These are phyloP conservation scores for Aspergillus asperescens DNA, from an alignment of 495 filamentous ascomycete genomes.

Conservation along the genomic window DNA sequence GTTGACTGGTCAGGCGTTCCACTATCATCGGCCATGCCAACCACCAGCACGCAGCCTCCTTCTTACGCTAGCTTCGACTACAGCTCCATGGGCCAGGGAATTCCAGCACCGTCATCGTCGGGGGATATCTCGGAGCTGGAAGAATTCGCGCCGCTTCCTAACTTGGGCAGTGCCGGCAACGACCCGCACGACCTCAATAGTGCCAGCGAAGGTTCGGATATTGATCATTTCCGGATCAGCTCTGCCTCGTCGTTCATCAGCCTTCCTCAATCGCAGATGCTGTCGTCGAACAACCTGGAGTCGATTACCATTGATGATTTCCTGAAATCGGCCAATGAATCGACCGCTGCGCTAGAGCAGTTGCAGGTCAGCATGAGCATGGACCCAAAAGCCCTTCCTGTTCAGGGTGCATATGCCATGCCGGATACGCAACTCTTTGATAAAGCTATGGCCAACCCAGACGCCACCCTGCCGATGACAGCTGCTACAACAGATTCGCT, in stretches of 20 bases:
- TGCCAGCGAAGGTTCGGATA: slow-evolving; percentile 51
- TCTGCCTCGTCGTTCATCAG: slow-evolving; percentile 51
- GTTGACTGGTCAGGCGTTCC: slow-evolving; percentile 75
- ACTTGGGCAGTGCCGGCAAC: slow-evolving; percentile 26
- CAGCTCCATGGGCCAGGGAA: slow-evolving; percentile 43
- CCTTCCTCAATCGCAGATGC: slow-evolving; percentile 45
- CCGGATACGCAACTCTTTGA: slow-evolving; percentile 24
- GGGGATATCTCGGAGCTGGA: slow-evolving; percentile 73
- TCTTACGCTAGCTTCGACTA: slow-evolving; percentile 66
- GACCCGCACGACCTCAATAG: slow-evolving; percentile 44
- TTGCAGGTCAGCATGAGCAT: slow-evolving; percentile 42
- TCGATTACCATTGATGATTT: slow-evolving; percentile 60
- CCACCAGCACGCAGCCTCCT: slow-evolving; percentile 63
- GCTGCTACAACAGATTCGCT: slow-evolving; percentile 32
- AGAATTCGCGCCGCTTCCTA: slow-evolving; percentile 49
- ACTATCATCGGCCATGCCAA: slow-evolving; percentile 53
- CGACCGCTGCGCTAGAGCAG: slow-evolving; percentile 43
- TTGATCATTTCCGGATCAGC: slow-evolving; percentile 49
- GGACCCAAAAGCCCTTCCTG: slow-evolving; percentile 33
- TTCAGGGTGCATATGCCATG: slow-evolving; percentile 33
- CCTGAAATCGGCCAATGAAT: slow-evolving; percentile 49
- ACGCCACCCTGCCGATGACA: slow-evolving; percentile 20
- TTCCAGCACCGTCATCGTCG: slow-evolving; percentile 62
- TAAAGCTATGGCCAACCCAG: slow-evolving; percentile 21
- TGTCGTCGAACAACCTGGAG: slow-evolving; percentile 51